Percentiles rank a stretch among this genome's conserved stretches.
Conservation (phyloP, 2,329 filamentous ascomycete genomes). For the Colletotrichum scovillei region DNA sequence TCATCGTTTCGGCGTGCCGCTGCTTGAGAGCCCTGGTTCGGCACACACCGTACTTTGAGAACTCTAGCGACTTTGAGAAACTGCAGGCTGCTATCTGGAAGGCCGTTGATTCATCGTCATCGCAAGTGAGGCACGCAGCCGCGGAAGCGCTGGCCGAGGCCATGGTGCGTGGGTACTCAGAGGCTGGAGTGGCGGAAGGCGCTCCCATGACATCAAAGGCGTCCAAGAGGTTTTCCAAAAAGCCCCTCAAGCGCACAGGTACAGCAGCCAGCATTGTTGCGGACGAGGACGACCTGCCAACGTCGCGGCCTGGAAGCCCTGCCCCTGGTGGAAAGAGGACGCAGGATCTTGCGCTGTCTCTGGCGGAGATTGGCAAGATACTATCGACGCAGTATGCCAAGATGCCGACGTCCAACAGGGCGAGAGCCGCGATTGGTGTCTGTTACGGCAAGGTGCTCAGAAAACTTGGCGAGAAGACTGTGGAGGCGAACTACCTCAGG, state of each 20-base stretch:
- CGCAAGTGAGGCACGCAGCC: conserved; percentile 84
- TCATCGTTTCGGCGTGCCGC: conserved; percentile 81
- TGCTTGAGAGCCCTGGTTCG: conserved; percentile 81
- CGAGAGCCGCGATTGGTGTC: conserved; percentile 84
- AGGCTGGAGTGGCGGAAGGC: conserved; percentile 57
- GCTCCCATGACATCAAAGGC: conserved; percentile 64
- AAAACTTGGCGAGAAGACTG: conserved; percentile 81
- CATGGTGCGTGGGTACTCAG: conserved; percentile 84
- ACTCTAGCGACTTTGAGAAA: conserved; percentile 90
- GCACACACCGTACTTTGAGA: conserved; percentile 85
- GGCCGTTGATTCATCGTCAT: conserved; percentile 80
- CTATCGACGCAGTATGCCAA: conserved; percentile 85
- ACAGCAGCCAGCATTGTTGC: conserved; percentile 70
- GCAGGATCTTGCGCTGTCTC: conserved; percentile 77
- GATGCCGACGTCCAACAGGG: conserved; percentile 80
- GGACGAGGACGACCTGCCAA: conserved; percentile 78
- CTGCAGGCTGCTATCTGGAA: conserved; percentile 87
- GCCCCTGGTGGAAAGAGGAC: conserved; percentile 75
- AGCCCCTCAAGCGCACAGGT: conserved; percentile 65
- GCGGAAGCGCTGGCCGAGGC: conserved; percentile 86
- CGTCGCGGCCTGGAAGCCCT: conserved; percentile 77
- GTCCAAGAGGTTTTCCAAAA: conserved; percentile 76
- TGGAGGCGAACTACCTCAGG: conserved; percentile 84
- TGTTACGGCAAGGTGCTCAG: conserved; percentile 88
- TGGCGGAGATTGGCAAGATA: conserved; percentile 82